These are phyloP conservation scores for Coniferiporia weirii DNA, from an alignment of 1,284 basidiomycete genomes.

Conservation along the genomic window DNA sequence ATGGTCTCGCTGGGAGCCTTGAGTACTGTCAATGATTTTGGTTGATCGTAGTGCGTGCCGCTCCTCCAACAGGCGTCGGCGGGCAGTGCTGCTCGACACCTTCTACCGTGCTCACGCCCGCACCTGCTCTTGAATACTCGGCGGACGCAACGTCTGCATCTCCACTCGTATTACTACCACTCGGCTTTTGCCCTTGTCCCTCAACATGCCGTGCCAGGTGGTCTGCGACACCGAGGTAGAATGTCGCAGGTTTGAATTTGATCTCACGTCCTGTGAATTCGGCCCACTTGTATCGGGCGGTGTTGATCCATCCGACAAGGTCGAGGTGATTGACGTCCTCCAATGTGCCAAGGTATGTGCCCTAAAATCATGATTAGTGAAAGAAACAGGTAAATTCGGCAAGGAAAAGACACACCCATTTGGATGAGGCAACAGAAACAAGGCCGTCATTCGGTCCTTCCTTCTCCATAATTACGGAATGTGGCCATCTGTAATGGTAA, in stretches of 20 bases:
- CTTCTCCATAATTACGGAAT: conserved; percentile 78
- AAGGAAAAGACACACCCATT: conserved; percentile 54
- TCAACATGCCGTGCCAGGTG: conserved; percentile 66
- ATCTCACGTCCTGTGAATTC: conserved; percentile 85
- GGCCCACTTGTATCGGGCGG: conserved; percentile 80
- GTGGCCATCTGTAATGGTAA: conserved; percentile 52
- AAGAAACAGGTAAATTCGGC: neutral
- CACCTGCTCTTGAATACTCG: conserved; percentile 8
- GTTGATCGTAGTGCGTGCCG: neutral
- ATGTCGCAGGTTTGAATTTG: conserved; percentile 82
- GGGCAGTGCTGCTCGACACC: conserved; percentile 14
- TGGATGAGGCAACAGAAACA: conserved; percentile 77
- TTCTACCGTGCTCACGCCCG: conserved; percentile 14
- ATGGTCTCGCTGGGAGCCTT: no score
- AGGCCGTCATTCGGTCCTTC: conserved; percentile 93
- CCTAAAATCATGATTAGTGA: conserved; percentile 34
- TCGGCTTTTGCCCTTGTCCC: conserved; percentile 27
- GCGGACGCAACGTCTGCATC: neutral
- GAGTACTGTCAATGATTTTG: no score
- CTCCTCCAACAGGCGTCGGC: neutral
- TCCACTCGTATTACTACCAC: neutral
- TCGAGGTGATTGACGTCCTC: conserved; percentile 90
- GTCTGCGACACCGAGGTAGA: conserved; percentile 80
- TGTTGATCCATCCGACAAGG: conserved; percentile 81
- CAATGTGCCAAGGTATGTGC: conserved; percentile 82